Conservation (phyloP, 1,284 basidiomycete genomes). For the Ustilago sp. region DNA sequence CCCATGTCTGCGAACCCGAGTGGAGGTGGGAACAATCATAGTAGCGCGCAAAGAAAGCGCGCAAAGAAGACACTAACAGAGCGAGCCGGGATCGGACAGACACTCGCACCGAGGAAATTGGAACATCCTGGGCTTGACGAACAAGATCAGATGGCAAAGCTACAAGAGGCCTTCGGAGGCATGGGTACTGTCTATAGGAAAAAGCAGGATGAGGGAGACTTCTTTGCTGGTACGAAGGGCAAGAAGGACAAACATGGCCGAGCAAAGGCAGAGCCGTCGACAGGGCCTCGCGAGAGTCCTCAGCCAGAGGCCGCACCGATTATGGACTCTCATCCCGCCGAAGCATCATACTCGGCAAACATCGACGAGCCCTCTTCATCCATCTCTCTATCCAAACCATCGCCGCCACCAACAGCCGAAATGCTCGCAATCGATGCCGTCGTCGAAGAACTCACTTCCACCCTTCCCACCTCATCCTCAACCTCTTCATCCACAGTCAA, state of each 20-base stretch:
- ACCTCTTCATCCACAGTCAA: background rate
- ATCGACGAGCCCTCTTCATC: constrained; percentile 14
- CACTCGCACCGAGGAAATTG: constrained; percentile 32
- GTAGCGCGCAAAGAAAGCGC: constrained; percentile 17
- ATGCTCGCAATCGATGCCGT: constrained; percentile 52
- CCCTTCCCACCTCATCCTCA: background rate
- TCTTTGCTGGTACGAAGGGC: constrained; percentile 42
- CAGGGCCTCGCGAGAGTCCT: background rate
- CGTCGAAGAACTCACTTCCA: constrained; percentile 41
- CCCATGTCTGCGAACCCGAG: background rate
- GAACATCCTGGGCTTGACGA: constrained; percentile 10
- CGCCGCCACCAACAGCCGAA: constrained; percentile 40
- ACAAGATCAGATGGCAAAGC: constrained; percentile 37
- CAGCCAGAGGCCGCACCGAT: background rate
- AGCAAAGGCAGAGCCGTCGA: background rate
- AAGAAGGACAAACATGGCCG: constrained; percentile 23
- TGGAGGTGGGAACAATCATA: background rate
- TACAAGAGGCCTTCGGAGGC: constrained; percentile 42
- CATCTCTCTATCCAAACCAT: constrained; percentile 10
- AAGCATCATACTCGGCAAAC: background rate
- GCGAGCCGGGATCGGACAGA: constrained; percentile 36
- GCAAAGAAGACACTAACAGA: constrained; percentile 43
- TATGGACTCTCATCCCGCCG: background rate
- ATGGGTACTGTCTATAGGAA: constrained; percentile 49
- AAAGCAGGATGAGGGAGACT: constrained; percentile 38